Base-by-base conservation (phyloP, 2,329 filamentous ascomycete species). In the Pestalotiopsis sp. region DNA sequence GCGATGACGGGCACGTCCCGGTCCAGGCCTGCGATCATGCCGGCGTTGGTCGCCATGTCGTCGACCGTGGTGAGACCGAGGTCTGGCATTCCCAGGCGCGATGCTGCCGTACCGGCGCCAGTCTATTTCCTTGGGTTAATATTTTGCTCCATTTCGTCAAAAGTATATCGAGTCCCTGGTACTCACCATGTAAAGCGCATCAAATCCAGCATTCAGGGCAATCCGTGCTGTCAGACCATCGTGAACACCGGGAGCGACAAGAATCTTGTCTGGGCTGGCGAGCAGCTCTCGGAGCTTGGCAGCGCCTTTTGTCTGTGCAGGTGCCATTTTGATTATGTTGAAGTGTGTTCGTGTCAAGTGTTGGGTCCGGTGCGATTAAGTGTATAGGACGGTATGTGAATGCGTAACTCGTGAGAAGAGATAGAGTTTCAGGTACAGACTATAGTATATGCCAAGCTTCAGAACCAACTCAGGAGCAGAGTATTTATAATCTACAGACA, bases 211-310 rank as follows among this genome's bases (percentile, higher is more conserved):
- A 57, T 84, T 80, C 25, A 91, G 81, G 1, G 90, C 89, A 68
- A 92, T 86, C 1, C 90, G 83, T 0, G 90, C 89, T 2, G 88
- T 89, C 67, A 91, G 85, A 13, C 90, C 90, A 81, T 93, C 90
- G 74, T 91, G 91, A 2, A 92, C 90, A 40, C 90, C 90, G 0
- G 90, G 90, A 65, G 86, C 89, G 2, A 91, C 83, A 52, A 92
- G 74, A 59, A 86, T 79, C 62, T 81, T 78, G 38, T 79, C 75
- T 14, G 77, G 73, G 20, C 83, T 78, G 1, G 76, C 73, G 14
- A 86, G 74, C 65, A 81, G 79, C 59, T 80, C 75, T 61, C 83
- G 80, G 57, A 86, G 81, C 72, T 76, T 79, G 20, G 79, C 76
- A 57, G 77, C 77, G 71, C 75, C n/a, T 70, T 66, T 69, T 14